These are phyloP conservation scores for Globisporangium carolinianum DNA, from an alignment of 352 stramenopile genomes.

Conservation along the genomic window DNA sequence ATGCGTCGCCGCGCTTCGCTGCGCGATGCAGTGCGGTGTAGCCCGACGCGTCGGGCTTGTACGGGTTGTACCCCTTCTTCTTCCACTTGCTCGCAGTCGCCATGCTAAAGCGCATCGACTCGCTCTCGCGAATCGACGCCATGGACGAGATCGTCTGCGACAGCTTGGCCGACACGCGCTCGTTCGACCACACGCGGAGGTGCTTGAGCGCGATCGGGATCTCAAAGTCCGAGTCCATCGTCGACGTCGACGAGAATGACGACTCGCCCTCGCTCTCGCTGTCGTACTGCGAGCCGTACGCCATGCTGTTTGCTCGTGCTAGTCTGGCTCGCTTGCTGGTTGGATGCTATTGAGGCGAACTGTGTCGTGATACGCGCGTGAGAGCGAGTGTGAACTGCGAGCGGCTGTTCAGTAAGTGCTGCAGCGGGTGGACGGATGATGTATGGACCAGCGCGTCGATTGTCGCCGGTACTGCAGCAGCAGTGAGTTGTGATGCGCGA, in stretches of 20 bases:
- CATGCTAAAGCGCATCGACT: conserved; percentile 77
- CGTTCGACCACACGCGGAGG: conserved; percentile 54
- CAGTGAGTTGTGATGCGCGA: too few species aligned
- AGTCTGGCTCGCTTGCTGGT: conserved; percentile 6
- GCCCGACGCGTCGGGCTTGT: conserved; percentile 67
- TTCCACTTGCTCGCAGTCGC: conserved; percentile 77
- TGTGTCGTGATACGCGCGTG: neutral
- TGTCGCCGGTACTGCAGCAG: too few species aligned
- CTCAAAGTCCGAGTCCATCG: conserved; percentile 83
- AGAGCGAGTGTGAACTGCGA: too few species aligned
- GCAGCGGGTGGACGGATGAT: too few species aligned
- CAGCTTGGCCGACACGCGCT: conserved; percentile 59
- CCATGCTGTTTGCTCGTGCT: conserved; percentile 6
- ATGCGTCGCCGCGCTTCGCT: conserved; percentile 59
- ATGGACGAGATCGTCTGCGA: conserved; percentile 54
- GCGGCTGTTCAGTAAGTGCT: too few species aligned
- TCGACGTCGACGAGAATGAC: conserved; percentile 75
- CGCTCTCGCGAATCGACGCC: conserved; percentile 65
- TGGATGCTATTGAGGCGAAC: conserved; percentile 1
- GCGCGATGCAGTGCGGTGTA: conserved; percentile 79
- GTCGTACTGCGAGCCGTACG: conserved; percentile 14
- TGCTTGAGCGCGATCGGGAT: conserved; percentile 62
- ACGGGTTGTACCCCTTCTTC: conserved; percentile 78
- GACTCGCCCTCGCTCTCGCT: conserved; percentile 27
- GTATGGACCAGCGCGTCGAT: too few species aligned